Conservation (phyloP, 83 land plant species). For the Isoetes engelmannii region DNA sequence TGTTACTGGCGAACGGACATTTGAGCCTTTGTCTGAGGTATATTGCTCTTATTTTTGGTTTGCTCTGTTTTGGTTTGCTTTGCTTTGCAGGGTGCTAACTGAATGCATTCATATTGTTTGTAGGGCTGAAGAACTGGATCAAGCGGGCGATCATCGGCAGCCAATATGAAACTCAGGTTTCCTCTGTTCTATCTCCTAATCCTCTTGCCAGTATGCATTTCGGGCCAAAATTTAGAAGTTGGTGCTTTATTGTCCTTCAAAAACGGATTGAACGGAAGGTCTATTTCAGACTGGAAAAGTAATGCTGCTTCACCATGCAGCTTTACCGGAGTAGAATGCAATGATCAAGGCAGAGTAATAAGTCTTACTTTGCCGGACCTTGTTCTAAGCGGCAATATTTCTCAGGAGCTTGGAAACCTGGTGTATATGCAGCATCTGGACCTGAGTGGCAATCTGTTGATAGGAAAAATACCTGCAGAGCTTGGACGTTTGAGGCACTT, state of each 20-base stretch:
- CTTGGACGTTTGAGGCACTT: background rate
- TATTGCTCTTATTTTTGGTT: no score
- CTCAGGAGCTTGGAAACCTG: conserved; percentile 9
- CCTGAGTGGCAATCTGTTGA: background rate
- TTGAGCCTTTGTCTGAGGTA: no score
- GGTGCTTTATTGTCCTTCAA: conserved; percentile 19
- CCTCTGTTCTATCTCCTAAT: no score
- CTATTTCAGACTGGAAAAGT: conserved; percentile 21
- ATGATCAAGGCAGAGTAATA: conserved; percentile 5
- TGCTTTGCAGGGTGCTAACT: no score
- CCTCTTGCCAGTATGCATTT: no score
- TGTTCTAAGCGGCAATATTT: conserved; percentile 20
- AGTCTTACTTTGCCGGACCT: conserved; percentile 11
- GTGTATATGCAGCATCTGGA: background rate
- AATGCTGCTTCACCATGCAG: conserved; percentile 7
- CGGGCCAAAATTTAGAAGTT: conserved; percentile 12
- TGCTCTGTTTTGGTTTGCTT: no score
- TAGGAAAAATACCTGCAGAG: conserved; percentile 9
- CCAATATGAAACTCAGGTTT: no score
- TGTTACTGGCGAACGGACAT: no score
- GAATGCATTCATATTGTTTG: no score
- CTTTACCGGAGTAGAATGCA: conserved; percentile 29
- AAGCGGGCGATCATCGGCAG: no score
- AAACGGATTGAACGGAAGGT: no score
- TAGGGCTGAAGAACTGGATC: no score